Evolutionary conservation across 352 stramenopile genomes (phyloP).

Genomic region (Globisporangium perplexum): DNA sequence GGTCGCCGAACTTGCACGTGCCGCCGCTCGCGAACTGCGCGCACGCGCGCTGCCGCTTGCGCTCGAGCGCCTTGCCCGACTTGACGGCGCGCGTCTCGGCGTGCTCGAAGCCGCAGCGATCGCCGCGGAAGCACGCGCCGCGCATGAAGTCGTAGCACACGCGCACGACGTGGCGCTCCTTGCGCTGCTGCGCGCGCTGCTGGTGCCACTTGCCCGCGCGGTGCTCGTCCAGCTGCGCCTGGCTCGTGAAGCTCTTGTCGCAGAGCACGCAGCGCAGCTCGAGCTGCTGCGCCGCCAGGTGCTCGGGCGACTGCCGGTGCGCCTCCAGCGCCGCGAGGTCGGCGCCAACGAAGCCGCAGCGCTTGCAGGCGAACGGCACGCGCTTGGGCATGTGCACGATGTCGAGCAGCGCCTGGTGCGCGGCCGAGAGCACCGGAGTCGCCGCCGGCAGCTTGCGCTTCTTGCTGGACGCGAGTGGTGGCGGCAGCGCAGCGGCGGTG

Average conservation of each 20-base stretch:
- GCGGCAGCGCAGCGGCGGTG: constrained; percentile 15
- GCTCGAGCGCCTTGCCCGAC: constrained; percentile 36
- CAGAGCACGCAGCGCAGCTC: constrained; percentile 53
- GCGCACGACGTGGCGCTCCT: constrained; percentile 56
- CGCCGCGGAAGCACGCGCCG: constrained; percentile 57
- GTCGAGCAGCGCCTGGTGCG: constrained; percentile 30
- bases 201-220: constrained; percentile 80
- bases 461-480: constrained; percentile 30
- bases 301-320: constrained; percentile 41
- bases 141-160: constrained; percentile 84
- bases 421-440: constrained; percentile 9
- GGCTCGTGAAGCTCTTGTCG: constrained; percentile 78
- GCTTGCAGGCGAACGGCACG: constrained; percentile 80
- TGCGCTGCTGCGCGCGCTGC: constrained; percentile 62
- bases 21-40: constrained; percentile 35
- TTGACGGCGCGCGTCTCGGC: constrained; percentile 65
- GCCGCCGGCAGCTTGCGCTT: constrained; percentile 30
- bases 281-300: constrained; percentile 32
- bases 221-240: constrained; percentile 66
- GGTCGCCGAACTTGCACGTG: constrained; percentile 67
- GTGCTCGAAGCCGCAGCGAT: constrained; percentile 70
- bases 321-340: constrained; percentile 58
- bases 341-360: constrained; percentile 70
- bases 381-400: constrained; percentile 60
- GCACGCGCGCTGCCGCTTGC: constrained; percentile 50